Base-by-base conservation (phyloP, 192 early-diverging fungal genomes). In the Linnemannia schmuckeri region DNA sequence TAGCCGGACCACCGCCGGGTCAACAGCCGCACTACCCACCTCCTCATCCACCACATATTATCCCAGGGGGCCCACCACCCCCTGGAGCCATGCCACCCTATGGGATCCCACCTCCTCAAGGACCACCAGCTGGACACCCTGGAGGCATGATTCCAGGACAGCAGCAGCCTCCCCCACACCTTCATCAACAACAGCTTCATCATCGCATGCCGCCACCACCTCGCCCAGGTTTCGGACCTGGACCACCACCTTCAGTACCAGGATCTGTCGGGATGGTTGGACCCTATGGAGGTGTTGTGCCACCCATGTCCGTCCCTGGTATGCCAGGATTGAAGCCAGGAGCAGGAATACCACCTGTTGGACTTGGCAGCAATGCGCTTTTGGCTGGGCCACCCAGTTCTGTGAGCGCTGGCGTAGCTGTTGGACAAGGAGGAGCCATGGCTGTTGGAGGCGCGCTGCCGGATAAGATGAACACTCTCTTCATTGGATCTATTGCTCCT, bases 401-500 rank as follows among this genome's bases (percentile, higher is more conserved):
- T 54, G 27, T 41, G 22, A 24, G 68, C 35, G 33, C 54, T 30
- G 41, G 41, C 44, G 15, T 6, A 13, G 47, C 18, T 15, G 44
- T 61, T 3, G 35, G 70, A 22, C 46, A 22, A 3, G 54, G 70
- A 3, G 35, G 75, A 4, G 78, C 84, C 12, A 73, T 75, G 27
- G 37, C 79, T 40, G 41, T 81, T 33, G 85, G 85, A n/a, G 85
- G 85, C 4, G 85, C 85, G 17, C 35, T 87, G 4, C 85, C 82
- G 3, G 93, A 94, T 35, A 95, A 94, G 79, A 85, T 95, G 61
- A 93, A 92, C 22, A 95, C 94, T 12, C 74, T 96, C 12, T 96
- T 94, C 82, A 92, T 96, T 68, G 93, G 93, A 41, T 90, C 90
- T 6, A 96, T 96, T 75, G 88, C 93, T 4, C 91, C 94, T 24